These are phyloP conservation scores for Crepidotus variabilis DNA, from an alignment of 768 basidiomycete genomes.

Conservation along the genomic window DNA sequence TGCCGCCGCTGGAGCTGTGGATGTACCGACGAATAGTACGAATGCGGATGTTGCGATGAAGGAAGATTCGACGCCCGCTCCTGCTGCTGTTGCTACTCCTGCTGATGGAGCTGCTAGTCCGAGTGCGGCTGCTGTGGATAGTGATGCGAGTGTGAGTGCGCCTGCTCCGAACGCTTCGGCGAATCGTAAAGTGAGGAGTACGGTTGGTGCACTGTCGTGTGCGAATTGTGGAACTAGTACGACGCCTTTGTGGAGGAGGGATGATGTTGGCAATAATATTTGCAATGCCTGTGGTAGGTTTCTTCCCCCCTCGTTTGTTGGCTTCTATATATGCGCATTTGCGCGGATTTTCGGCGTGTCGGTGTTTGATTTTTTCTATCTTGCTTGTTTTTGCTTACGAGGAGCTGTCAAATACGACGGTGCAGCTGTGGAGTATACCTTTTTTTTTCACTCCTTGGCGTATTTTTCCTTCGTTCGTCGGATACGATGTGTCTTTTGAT, in stretches of 20 bases:
- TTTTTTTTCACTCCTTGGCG: too few species aligned
- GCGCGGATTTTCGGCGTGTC: slow-evolving; percentile 8
- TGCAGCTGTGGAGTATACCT: too few species aligned
- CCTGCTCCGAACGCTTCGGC: slow-evolving; percentile 7
- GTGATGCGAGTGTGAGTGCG: slow-evolving; percentile 25
- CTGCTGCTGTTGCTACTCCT: slow-evolving; percentile 4
- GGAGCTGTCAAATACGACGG: too few species aligned
- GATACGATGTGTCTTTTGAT: too few species aligned
- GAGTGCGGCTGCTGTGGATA: slow-evolving; percentile 18
- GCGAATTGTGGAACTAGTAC: slow-evolving; percentile 88
- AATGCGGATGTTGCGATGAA: slow-evolving; percentile 8
- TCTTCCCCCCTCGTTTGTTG: slow-evolving; percentile 15
- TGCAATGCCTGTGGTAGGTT: slow-evolving; percentile 93
- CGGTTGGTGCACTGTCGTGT: slow-evolving; percentile 76
- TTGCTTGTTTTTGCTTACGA: too few species aligned
- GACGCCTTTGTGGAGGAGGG: slow-evolving; percentile 86
- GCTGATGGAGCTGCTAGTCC: slow-evolving; percentile 12
- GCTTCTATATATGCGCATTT: slow-evolving; percentile 14
- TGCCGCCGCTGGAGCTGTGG: slow-evolving; percentile 1
- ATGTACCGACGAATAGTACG: slow-evolving; percentile 4
- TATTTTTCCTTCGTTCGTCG: too few species aligned
- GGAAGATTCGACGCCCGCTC: slow-evolving; percentile 16
- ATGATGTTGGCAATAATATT: slow-evolving; percentile 89
- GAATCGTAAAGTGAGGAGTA: slow-evolving; percentile 31
- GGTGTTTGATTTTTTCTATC: slow-evolving; percentile 29